phyloP scores from a whole-genome alignment of 495 filamentous ascomycete species.

The Beverwykella pulmonaria region DNA sequence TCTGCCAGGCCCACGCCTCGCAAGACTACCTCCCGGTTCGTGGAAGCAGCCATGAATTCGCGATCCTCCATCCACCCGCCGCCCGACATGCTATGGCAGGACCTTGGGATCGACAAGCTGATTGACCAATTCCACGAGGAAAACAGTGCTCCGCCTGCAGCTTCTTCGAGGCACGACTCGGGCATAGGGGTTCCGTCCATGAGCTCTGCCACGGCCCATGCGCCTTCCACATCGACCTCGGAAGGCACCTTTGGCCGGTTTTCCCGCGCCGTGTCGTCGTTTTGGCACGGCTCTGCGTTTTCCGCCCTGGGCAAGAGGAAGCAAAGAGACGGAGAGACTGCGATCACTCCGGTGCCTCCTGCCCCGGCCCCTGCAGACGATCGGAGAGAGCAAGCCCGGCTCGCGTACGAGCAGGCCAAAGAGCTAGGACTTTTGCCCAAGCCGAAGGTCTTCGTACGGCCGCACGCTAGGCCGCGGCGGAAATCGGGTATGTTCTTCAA shows the following conservation, averaged over 20 bases:
- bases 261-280: conserved; percentile 3
- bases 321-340: conserved; percentile 3
- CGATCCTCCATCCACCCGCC: conserved; percentile 15
- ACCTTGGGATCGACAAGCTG: conserved; percentile 15
- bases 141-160: background rate
- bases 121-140: conserved; percentile 19
- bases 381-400: conserved; percentile 54
- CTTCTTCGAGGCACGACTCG: background rate
- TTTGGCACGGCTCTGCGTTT: conserved; percentile 10
- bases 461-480: conserved; percentile 14
- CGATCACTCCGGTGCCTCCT: conserved; percentile 1
- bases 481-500: background rate
- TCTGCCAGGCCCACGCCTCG: background rate
- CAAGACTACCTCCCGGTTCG: conserved; percentile 12
- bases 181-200: background rate
- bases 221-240: background rate
- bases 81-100: conserved; percentile 17
- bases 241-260: conserved; percentile 22
- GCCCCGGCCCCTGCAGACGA: conserved; percentile 30
- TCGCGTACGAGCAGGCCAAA: conserved; percentile 65
- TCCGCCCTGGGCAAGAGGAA: conserved; percentile 23
- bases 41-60: conserved; percentile 28
- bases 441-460: conserved; percentile 29
- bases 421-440: conserved; percentile 54
- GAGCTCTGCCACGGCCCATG: background rate